Conservation (phyloP, 805 yeast genomes). For the Yamadazyma insecticola region DNA sequence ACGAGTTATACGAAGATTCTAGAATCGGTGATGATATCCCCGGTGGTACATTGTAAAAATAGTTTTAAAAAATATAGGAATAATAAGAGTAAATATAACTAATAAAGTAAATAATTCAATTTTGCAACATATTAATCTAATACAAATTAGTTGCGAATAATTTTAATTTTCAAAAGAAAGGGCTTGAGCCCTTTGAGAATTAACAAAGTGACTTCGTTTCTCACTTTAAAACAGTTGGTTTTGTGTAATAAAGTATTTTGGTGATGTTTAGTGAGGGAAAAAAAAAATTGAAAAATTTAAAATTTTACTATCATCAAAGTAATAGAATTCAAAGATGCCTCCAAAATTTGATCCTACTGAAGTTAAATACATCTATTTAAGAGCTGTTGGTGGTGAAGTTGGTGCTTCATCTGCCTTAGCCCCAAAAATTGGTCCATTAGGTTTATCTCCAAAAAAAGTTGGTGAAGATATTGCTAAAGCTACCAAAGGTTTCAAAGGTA, state of each 20-base stretch:
- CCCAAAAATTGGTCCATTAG: slow-evolving; percentile 99
- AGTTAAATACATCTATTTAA: slow-evolving; percentile 96
- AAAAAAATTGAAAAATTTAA: slow-evolving; percentile 12
- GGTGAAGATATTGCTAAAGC: slow-evolving; percentile 99
- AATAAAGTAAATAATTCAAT: not conserved
- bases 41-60: slow-evolving; percentile 33
- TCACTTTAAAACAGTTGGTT: not conserved
- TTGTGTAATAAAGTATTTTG: slow-evolving; percentile 5
- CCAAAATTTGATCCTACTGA: slow-evolving; percentile 98
- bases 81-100: not conserved
- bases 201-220: not conserved
- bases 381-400: slow-evolving; percentile 99
- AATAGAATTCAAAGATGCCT: slow-evolving; percentile 82
- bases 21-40: slow-evolving; percentile 42
- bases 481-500: slow-evolving; percentile 98
- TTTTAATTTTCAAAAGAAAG: not conserved
- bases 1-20: slow-evolving; percentile 28
- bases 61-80: not conserved
- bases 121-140: not conserved
- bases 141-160: not conserved
- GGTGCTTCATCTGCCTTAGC: slow-evolving; percentile 99
- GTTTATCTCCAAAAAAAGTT: slow-evolving; percentile 99
- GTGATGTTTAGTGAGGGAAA: slow-evolving; percentile 5
- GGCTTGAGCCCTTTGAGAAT: not conserved
- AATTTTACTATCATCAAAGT: slow-evolving; percentile 10